A percentile compares a stretch with the other conserved stretches of the same genome.
Evolutionary conservation across 2,329 filamentous ascomycete species (phyloP).

Genomic region (Moelleriella libera): DNA sequence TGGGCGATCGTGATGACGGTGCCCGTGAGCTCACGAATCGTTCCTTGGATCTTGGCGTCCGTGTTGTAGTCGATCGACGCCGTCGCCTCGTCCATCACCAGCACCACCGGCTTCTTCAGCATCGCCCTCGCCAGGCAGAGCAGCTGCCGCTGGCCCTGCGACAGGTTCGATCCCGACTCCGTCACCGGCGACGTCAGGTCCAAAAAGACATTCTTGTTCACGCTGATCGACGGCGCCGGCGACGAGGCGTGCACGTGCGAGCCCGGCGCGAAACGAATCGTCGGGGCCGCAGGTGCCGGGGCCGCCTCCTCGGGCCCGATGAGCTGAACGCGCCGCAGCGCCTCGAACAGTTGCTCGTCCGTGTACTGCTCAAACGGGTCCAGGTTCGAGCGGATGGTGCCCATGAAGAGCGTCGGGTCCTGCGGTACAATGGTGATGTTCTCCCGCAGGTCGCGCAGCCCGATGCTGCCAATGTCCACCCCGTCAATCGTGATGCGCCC

Average conservation of each 20-base stretch:
- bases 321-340: constrained; percentile 76
- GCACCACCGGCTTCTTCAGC: constrained; percentile 77
- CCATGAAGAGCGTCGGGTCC: constrained; percentile 87
- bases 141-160: constrained; percentile 89
- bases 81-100: constrained; percentile 99
- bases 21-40: constrained; percentile 81
- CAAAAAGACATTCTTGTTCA: constrained; percentile 91
- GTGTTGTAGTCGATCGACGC: constrained; percentile 95
- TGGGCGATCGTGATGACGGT: constrained; percentile 97
- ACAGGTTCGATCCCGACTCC: constrained; percentile 88
- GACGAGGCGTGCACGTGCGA: constrained; percentile 5
- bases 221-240: constrained; percentile 24
- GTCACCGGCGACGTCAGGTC: constrained; percentile 73
- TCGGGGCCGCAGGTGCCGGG: constrained; percentile 7
- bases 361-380: constrained; percentile 85
- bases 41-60: constrained; percentile 90
- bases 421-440: constrained; percentile 96
- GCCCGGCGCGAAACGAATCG: not conserved
- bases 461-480: constrained; percentile 80
- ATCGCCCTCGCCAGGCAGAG: constrained; percentile 86
- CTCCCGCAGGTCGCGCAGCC: constrained; percentile 83
- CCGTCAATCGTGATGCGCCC: constrained; percentile 85
- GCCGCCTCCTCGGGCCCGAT: constrained; percentile 46
- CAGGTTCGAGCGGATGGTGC: constrained; percentile 81
- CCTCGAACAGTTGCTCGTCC: constrained; percentile 80